phyloP scores from a whole-genome alignment of 768 basidiomycete genomes.

The Hirschioporus abietinus region DNA sequence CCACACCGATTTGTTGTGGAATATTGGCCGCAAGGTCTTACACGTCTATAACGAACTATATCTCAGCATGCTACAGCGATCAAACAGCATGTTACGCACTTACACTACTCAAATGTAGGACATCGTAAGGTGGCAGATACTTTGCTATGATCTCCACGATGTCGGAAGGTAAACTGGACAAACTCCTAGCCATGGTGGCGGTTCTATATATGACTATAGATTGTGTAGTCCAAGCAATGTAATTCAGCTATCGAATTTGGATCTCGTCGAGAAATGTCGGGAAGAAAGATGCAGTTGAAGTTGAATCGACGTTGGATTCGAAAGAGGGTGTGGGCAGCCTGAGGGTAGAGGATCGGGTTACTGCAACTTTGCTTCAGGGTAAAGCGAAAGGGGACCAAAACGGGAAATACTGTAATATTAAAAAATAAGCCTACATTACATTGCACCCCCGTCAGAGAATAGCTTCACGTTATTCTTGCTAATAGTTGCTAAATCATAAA shows the following conservation, averaged over 20 bases:
- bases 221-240: neutral
- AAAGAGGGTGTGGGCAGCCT: neutral
- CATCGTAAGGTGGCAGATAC: constrained; percentile 3
- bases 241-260: neutral
- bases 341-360: neutral
- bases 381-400: neutral
- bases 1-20: neutral
- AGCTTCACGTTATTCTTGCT: neutral
- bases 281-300: neutral
- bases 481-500: neutral
- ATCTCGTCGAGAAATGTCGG: neutral
- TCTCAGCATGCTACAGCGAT: neutral
- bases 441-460: neutral
- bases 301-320: neutral
- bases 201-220: neutral
- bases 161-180: neutral
- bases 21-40: neutral
- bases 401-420: neutral
- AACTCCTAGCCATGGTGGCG: neutral
- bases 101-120: neutral
- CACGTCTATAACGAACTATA: neutral
- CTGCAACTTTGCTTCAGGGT: neutral
- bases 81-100: neutral
- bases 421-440: too few relatives aligned
- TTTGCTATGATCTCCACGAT: constrained; percentile 3